Conservation (phyloP, 495 filamentous ascomycete genomes). For the Apiosordaria backusii region DNA sequence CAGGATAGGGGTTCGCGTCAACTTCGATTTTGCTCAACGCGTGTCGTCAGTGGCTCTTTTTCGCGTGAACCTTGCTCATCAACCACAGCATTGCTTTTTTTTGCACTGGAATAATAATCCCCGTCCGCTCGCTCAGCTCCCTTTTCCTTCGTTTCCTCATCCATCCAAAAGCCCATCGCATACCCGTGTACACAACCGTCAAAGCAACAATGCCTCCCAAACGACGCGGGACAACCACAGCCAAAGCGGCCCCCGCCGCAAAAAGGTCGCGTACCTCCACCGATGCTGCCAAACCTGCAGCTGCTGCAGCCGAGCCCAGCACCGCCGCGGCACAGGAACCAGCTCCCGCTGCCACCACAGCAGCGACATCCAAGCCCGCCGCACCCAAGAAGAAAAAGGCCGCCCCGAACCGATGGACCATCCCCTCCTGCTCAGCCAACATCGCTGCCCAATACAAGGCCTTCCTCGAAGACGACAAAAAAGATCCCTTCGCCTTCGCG, state of each 20-base stretch:
- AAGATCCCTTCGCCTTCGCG: conserved; percentile 32
- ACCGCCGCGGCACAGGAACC: background rate
- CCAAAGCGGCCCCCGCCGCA: background rate
- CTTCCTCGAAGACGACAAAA: conserved; percentile 20
- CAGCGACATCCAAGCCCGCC: too few relatives aligned
- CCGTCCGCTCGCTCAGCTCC: too few relatives aligned
- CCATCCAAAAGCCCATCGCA: background rate
- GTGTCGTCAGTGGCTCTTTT: too few relatives aligned
- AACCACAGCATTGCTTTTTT: too few relatives aligned
- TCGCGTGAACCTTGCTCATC: too few relatives aligned
- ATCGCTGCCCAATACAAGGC: conserved; percentile 32
- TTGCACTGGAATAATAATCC: too few relatives aligned
- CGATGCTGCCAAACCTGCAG: background rate
- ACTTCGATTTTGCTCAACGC: too few relatives aligned
- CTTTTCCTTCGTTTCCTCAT: too few relatives aligned
- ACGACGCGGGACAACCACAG: background rate
- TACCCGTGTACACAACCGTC: background rate
- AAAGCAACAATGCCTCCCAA: conserved; percentile 16
- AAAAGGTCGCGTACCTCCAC: conserved; percentile 17
- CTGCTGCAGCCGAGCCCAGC: background rate
- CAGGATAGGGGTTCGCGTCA: too few relatives aligned
- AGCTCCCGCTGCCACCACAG: background rate
- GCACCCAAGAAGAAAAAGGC: background rate
- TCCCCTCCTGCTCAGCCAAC: conserved; percentile 42
- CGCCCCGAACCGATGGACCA: conserved; percentile 34